A percentile compares a stretch with the other conserved stretches of the same genome.
Conservation (phyloP, 2,329 filamentous ascomycete species). For the Fusarium sp. region DNA sequence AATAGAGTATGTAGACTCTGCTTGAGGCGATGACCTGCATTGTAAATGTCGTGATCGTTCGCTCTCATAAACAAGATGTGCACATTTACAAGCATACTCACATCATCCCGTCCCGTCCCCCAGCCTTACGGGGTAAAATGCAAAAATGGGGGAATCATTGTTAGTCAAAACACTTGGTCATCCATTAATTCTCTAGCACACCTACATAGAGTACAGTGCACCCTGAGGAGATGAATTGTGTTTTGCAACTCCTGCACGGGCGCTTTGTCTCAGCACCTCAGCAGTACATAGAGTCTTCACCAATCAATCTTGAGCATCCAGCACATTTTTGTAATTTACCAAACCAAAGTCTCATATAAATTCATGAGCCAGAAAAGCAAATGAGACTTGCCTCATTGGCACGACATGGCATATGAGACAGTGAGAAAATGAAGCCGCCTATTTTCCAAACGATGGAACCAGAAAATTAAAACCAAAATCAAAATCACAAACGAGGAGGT, state of each 20-base stretch:
- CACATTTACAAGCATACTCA: conserved; percentile 5
- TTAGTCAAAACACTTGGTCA: conserved; percentile 32
- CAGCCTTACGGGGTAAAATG: conserved; percentile 14
- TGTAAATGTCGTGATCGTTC: background rate
- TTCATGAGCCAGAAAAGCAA: conserved; percentile 1
- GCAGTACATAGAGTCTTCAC: background rate
- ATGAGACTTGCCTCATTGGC: background rate
- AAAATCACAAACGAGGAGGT: conserved; percentile 23
- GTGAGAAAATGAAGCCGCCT: background rate
- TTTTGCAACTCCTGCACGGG: background rate
- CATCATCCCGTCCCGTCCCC: conserved; percentile 12
- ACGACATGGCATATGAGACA: conserved; percentile 1
- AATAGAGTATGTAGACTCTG: background rate
- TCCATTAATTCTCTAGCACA: conserved; percentile 6
- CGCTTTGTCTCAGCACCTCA: conserved; percentile 19
- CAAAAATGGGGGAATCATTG: background rate
- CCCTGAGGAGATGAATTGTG: background rate
- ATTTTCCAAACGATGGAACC: background rate
- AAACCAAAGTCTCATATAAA: conserved; percentile 1
- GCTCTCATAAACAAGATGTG: background rate
- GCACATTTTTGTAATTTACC: conserved; percentile 24
- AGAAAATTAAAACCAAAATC: background rate
- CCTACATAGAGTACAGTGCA: background rate
- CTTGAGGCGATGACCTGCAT: background rate
- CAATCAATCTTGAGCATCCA: background rate